Base-by-base conservation (phyloP, 1,139 yeast species). In the Saccharomyces pastorianus region DNA sequence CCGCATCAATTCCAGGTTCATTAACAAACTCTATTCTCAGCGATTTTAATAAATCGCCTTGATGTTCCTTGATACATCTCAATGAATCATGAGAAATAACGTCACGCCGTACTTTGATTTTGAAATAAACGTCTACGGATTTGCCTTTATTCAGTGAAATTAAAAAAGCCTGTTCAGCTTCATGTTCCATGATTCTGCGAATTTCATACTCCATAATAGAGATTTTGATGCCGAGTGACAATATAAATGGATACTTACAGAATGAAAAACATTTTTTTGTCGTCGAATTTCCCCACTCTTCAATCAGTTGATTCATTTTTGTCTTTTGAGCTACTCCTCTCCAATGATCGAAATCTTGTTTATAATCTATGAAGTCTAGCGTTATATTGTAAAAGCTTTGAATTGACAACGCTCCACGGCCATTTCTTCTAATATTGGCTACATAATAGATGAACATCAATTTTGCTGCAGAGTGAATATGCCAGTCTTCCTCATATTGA, bases 1-100 rank as follows among this genome's bases (percentile, higher is more conserved):
- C 99, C 0, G 90, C 97, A 73, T 93, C 99, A 25, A 91, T 78
- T 0, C 98, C 98, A 0, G 93, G 95, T 64, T 93, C 98, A 53
- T 84, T 84, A 3, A 85, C 70, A 68, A 93, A 93, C 62, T 87
- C 91, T 11, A 93, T 85, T 59, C 82, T 77, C 29, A 91, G 71
- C 2, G 89, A 80, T 66, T 90, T 91, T 64, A 85, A 84, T 57
- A 91, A 74, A 62, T 88, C 89, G 13, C 71, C 70, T 48, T 79
- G 81, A 49, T 65, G 67, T 9, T 71, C 65, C 54, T 81, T 80
- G 42, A 91, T 82, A 55, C 82, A 76, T n/a, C 76, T 73, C 38
- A 93, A 71, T 0, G 97, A 88, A 68, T 93, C 99, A 51, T 78
- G 80, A 0, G 89, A 79, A 4, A 93, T 77, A 63, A 77, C 73